Evolutionary conservation across 2,329 filamentous ascomycete species (phyloP).

Genomic region (Cytospora piceae): DNA sequence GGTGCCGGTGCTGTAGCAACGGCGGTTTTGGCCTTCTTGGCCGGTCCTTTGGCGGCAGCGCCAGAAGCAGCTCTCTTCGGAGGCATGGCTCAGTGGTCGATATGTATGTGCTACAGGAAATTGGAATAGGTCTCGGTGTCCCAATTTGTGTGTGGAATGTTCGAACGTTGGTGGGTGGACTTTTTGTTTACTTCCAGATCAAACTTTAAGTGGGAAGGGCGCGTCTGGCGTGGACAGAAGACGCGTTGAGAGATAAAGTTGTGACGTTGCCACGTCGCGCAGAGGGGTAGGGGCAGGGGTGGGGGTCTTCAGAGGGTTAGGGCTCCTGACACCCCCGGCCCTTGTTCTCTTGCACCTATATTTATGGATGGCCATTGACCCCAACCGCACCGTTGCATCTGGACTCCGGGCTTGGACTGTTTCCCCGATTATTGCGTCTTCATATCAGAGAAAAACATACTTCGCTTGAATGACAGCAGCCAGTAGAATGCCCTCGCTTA

Average conservation of each 20-base stretch:
- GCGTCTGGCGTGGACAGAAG: background rate
- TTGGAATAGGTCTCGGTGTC: background rate
- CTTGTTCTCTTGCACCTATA: background rate
- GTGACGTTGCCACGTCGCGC: background rate
- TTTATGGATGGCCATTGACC: no score
- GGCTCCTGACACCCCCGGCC: background rate
- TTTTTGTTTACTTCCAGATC: background rate
- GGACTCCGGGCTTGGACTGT: no score
- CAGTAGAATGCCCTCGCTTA: background rate
- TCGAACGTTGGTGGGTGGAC: background rate
- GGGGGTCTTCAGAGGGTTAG: background rate
- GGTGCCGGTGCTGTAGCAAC: background rate
- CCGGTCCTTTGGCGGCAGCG: conserved; percentile 1
- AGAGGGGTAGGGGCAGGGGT: background rate
- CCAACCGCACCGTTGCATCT: no score
- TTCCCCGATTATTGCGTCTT: background rate
- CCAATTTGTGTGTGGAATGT: background rate
- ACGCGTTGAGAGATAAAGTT: background rate
- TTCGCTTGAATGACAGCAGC: background rate
- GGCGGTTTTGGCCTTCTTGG: conserved; percentile 12
- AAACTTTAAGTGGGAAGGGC: background rate
- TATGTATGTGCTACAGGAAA: background rate
- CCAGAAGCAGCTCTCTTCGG: conserved; percentile 7
- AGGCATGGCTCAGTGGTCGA: conserved; percentile 1
- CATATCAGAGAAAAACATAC: background rate